phyloP scores from a whole-genome alignment of 2,329 filamentous ascomycete species.

The Emergomyces orientalis region DNA sequence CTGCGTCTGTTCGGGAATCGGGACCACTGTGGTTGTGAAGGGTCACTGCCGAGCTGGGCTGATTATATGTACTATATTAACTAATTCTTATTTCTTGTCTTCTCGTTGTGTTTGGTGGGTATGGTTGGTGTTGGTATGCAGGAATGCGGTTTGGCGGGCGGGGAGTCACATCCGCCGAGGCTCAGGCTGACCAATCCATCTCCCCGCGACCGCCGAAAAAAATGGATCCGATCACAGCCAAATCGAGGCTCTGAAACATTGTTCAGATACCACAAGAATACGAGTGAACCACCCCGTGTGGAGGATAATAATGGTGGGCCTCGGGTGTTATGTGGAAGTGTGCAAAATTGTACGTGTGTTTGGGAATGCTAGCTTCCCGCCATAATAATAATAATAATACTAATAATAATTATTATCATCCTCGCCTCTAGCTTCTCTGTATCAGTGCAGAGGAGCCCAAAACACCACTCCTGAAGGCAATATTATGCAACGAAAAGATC shows the following conservation, averaged over 20 bases:
- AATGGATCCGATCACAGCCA: not conserved
- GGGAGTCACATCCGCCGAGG: not conserved
- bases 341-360: too few species aligned
- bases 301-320: too few species aligned
- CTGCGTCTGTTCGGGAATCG: not conserved
- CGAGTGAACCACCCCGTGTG: not conserved
- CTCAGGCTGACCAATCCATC: slow-evolving; percentile 2
- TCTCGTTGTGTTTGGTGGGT: not conserved
- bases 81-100: not conserved
- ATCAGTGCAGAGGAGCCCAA: not conserved
- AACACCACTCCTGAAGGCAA: not conserved
- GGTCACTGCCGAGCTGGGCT: not conserved
- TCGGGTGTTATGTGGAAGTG: too few species aligned
- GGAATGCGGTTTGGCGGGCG: not conserved
- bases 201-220: not conserved
- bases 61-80: not conserved
- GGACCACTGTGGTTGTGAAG: not conserved
- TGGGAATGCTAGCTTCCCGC: too few species aligned
- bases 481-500: not conserved
- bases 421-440: too few species aligned
- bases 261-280: not conserved
- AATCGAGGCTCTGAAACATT: not conserved
- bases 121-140: not conserved
- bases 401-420: not conserved
- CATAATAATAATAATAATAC: not conserved